A percentile compares a stretch with the other conserved stretches of the same genome.
phyloP scores from a whole-genome alignment of 495 filamentous ascomycete species.

The Achaetomiella virescens region DNA sequence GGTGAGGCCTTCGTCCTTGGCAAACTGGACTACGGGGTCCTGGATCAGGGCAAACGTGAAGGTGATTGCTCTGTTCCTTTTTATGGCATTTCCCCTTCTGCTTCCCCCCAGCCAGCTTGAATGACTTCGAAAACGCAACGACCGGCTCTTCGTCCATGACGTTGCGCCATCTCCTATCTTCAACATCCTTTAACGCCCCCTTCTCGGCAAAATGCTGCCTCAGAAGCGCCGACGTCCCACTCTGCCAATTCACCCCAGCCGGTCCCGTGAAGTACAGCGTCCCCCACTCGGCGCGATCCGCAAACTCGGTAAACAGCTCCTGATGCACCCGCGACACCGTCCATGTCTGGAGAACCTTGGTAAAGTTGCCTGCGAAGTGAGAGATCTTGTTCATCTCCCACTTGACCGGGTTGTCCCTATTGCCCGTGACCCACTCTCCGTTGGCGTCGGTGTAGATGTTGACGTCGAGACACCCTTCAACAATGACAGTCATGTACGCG shows the following conservation, averaged over 20 bases:
- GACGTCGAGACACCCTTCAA: constrained; percentile 65
- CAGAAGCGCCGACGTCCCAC: constrained; percentile 61
- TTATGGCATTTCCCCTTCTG: constrained; percentile 16
- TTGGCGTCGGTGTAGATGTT: constrained; percentile 84
- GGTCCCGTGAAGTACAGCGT: constrained; percentile 72
- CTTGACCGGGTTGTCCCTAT: constrained; percentile 57
- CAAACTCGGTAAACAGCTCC: constrained; percentile 64
- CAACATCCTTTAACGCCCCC: constrained; percentile 50
- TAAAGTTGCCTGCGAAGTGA: not conserved
- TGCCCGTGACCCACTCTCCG: constrained; percentile 82
- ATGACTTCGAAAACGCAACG: constrained; percentile 84
- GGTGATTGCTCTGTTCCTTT: constrained; percentile 49
- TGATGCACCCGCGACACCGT: constrained; percentile 59
- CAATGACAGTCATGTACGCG: constrained; percentile 72
- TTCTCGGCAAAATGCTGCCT: constrained; percentile 67
- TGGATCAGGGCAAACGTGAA: constrained; percentile 85
- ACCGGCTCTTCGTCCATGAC: constrained; percentile 84
- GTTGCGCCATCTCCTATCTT: constrained; percentile 58
- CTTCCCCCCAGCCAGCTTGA: constrained; percentile 43
- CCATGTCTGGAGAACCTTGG: constrained; percentile 45
- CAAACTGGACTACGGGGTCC: constrained; percentile 79
- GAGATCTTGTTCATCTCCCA: constrained; percentile 54
- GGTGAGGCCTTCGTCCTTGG: constrained; percentile 72
- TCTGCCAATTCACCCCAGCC: constrained; percentile 56
- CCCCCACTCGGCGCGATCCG: constrained; percentile 85